Evolutionary conservation across 2,329 filamentous ascomycete species (phyloP), one percentile per base, ranked within the genome.

Genomic region (Colletotrichum magnum): DNA sequence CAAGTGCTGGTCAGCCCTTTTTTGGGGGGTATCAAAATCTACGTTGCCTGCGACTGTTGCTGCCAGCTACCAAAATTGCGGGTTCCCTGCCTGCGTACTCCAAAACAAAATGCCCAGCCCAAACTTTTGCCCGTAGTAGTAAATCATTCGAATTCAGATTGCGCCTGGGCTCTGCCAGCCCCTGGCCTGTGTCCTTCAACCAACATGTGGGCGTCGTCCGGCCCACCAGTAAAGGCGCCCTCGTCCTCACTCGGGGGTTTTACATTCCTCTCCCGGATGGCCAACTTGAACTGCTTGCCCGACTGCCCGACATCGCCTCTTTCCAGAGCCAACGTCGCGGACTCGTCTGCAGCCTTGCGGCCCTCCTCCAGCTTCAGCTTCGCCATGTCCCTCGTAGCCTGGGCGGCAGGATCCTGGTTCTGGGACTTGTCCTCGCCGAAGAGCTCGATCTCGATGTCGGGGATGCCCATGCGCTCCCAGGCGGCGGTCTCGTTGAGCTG

Each of bases 401-500:
- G 56, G 28, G 82, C 78, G 7, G 76, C 75, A 5, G 85, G 84
- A 59, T 87, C 83, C 72, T 87, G 50, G 1, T 50, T 69, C 12
- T 43, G 41, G 41, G 84, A 80, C 75, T 85, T 86, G 56, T 88
- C 88, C 78, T 97, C 94, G 62, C 94, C 90, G 1, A 92, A 79
- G 43, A 94, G 76, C 43, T 92, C 86, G 71, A 94, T 88, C 51
- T 84, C 78, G 48, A 88, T 85, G 21, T 86, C 84, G 1, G 82
- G 82, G 36, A 86, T 86, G 4, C 88, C 89, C 5, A 87, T 88
- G 60, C 95, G 87, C 79, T 96, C 90, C 94, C 95, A 97, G 0
- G 93, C 93, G 0, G 94, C 94, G 71, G 92, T 91, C 77, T 96
- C 93, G 72, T 88, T 92, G 47, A 98, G 87, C 84, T 99, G 96